A percentile compares a stretch with the other conserved stretches of the same genome.
phyloP scores from a whole-genome alignment of 2,329 filamentous ascomycete species.

The Colletotrichum gloeosporioides region DNA sequence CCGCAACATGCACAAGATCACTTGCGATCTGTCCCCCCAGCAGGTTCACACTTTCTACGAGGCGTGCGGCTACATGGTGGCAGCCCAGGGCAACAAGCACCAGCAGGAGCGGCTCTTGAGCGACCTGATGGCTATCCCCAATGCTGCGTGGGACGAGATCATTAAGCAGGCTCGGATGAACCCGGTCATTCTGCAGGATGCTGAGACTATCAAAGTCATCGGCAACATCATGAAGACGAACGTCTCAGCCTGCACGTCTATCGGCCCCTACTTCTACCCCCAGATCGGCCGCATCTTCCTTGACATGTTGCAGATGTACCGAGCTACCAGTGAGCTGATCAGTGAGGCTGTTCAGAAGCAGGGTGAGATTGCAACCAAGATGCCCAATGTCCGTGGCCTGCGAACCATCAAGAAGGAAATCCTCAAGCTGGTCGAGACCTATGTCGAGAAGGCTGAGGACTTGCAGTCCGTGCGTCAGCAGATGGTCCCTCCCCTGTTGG shows the following conservation, averaged over 20 bases:
- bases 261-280: slow-evolving; percentile 96
- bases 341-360: slow-evolving; percentile 75
- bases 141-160: slow-evolving; percentile 93
- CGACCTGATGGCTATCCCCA: slow-evolving; percentile 93
- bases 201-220: slow-evolving; percentile 96
- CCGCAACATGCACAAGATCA: slow-evolving; percentile 93
- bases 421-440: slow-evolving; percentile 95
- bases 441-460: slow-evolving; percentile 97
- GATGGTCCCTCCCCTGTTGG: slow-evolving; percentile 94
- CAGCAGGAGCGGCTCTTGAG: slow-evolving; percentile 90
- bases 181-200: slow-evolving; percentile 85
- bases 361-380: slow-evolving; percentile 87
- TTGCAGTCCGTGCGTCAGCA: slow-evolving; percentile 90
- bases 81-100: slow-evolving; percentile 92
- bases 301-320: slow-evolving; percentile 99
- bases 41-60: slow-evolving; percentile 99
- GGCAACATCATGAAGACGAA: slow-evolving; percentile 99
- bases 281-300: slow-evolving; percentile 98
- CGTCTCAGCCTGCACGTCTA: slow-evolving; percentile 95
- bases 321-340: slow-evolving; percentile 94
- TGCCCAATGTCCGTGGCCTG: slow-evolving; percentile 92
- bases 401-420: slow-evolving; percentile 99
- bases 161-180: slow-evolving; percentile 87
- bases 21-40: slow-evolving; percentile 91
- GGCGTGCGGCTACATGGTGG: slow-evolving; percentile 99